Base-by-base conservation (phyloP, 768 basidiomycete genomes). In the Saitozyma podzolica region DNA sequence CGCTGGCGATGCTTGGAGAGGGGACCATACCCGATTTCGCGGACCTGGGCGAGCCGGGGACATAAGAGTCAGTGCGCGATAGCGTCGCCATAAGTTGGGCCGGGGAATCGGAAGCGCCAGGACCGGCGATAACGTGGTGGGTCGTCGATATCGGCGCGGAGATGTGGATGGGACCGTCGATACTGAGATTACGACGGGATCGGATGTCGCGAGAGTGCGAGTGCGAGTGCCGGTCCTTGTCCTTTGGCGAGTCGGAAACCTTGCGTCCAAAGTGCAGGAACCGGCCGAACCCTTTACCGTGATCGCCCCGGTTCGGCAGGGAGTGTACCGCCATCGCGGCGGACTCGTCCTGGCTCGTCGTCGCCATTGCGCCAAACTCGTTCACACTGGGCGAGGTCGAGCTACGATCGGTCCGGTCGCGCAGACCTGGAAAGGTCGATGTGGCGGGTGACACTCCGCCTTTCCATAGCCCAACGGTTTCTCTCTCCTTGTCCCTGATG, bases 101-200 rank as follows among this genome's bases (percentile, higher is more conserved):
- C 29, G 29, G 29, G 29, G 29, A 29, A 2, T 29, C 29, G 29
- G 29, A 29, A 29, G 29, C 29, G 29, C 29, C 29, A 29, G 29
- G 29, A 29, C 29, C 29, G 29, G 29, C 29, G 29, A 29, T 29
- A 5, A 29, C 29, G 29, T 29, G 29, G 29, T 29, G 29, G 29
- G 29, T 29, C 17, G 54, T 43, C 9, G 54, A n/a, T 17, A 65
- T 59, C 9, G 65, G 61, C 37, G 58, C 54, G 41, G 53, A 59
- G 39, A 66, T 59, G 4, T 62, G 50, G 19, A 62, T 56, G 11
- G 58, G 40, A 29, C 54, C 9, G 57, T 51, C n/a, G 57, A 57
- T 17, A 55, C 48, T 39, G 62, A 58, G 42, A n/a, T 20, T 29
- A 40, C 20, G 29, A 16, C 43, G 17, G 41, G 37, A 43, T 47